A percentile compares a stretch with the other conserved stretches of the same genome.
Evolutionary conservation across 179 eudicot species (phyloP).

Genomic region (Nepenthes alata): DNA sequence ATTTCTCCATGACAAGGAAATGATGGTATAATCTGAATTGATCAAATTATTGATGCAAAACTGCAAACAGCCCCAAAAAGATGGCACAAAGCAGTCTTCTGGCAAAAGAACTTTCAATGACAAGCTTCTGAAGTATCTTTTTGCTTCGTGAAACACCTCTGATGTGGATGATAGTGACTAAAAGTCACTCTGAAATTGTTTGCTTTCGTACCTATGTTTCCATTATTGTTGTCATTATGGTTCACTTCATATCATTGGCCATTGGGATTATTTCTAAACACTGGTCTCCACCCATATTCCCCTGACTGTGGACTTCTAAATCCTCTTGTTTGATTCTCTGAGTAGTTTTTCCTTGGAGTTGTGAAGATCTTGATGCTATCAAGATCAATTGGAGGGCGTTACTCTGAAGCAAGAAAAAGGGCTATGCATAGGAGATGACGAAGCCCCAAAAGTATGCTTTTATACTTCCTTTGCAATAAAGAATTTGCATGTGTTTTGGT

Average conservation of each 20-base stretch:
- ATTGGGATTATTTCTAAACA: conserved; percentile 25
- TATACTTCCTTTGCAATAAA: too few species aligned
- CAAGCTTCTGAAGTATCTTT: conserved; percentile 12
- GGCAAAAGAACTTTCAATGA: conserved; percentile 2
- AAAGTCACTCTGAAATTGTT: conserved; percentile 19
- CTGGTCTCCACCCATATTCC: conserved; percentile 35
- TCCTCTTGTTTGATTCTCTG: conserved; percentile 23
- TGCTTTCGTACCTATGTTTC: conserved; percentile 9
- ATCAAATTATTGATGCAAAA: too few species aligned
- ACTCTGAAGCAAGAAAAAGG: conserved; percentile 30
- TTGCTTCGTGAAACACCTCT: conserved; percentile 11
- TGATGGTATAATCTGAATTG: too few species aligned
- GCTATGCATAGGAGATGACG: too few species aligned
- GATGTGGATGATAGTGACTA: conserved; percentile 68
- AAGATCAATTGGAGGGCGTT: conserved; percentile 31
- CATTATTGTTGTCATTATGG: conserved; percentile 7
- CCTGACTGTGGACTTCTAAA: conserved; percentile 32
- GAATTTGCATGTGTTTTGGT: too few species aligned
- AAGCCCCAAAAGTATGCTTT: not conserved
- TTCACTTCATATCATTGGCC: conserved; percentile 15
- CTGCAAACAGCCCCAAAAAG: too few species aligned
- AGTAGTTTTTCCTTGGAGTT: conserved; percentile 72
- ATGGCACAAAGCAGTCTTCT: conserved; percentile 9
- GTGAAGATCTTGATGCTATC: conserved; percentile 58
- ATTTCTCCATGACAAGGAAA: too few species aligned